phyloP scores from a whole-genome alignment of 2,329 filamentous ascomycete species.

The Aspergillus nomiae region DNA sequence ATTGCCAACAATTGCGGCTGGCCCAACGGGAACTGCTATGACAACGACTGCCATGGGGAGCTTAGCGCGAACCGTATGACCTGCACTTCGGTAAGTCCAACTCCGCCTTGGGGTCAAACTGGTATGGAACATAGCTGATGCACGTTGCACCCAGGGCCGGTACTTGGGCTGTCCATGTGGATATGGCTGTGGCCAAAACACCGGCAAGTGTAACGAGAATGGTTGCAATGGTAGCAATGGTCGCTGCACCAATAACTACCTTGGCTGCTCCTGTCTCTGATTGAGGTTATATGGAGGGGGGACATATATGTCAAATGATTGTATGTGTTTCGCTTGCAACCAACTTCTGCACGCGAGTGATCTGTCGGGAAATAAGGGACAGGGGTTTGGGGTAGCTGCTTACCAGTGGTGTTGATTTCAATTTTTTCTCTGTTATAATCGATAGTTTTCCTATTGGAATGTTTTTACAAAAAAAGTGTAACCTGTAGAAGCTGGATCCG shows the following conservation, averaged over 20 bases:
- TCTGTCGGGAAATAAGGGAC: neutral
- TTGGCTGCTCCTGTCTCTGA: neutral
- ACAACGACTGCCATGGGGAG: constrained; percentile 13
- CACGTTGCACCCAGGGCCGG: neutral
- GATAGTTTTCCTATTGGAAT: no score
- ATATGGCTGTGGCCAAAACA: constrained; percentile 9
- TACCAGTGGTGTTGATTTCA: neutral
- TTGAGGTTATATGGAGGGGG: neutral
- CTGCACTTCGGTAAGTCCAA: constrained; percentile 5
- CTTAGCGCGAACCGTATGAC: constrained; percentile 5
- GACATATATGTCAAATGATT: neutral
- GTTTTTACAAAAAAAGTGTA: no score
- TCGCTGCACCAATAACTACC: constrained; percentile 8
- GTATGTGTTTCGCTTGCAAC: neutral
- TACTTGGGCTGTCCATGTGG: constrained; percentile 13
- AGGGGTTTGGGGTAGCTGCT: neutral
- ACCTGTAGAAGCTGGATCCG: no score
- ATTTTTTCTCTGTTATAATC: no score
- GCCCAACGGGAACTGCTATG: constrained; percentile 14
- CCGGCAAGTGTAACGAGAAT: constrained; percentile 9
- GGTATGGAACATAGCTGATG: neutral
- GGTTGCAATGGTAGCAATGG: constrained; percentile 9
- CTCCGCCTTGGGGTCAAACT: no score
- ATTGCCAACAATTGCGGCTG: constrained; percentile 6
- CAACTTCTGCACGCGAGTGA: neutral